Base-by-base conservation (phyloP, 2,329 filamentous ascomycete species). In the Aspergillus sp. region DNA sequence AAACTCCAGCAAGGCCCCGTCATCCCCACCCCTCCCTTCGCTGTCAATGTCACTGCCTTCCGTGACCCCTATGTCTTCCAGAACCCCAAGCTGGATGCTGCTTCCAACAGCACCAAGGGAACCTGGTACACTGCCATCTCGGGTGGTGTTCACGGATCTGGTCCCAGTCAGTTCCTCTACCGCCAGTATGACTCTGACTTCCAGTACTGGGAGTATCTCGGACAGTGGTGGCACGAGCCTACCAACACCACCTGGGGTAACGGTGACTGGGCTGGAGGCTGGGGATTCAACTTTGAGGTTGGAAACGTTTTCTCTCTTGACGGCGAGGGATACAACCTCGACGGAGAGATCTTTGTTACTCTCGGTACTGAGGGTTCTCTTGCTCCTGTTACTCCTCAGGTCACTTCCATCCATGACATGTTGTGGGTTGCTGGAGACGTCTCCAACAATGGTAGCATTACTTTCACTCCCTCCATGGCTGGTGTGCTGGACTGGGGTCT, bases 1-100 rank as follows among this genome's bases (percentile, higher is more conserved):
- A 59, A 75, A 43, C 70, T 74, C 39, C 64, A 57, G 9, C 65
- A 65, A 41, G 74, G 74, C 39, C 73, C 73, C 2, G 59, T 75
- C 43, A 70, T 76, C 43, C 59, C 62, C 5, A 12, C 33, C 4
- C 50, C 52, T 13, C 53, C 54, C 1, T 44, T 46, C 27, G 47
- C 41, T 6, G 7, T 48, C 7, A 44, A 53, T n/a, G 45, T 52
- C n/a, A 53, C 52, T 5, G 48, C 44, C 7, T 54, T 54, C 46
- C 50, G 50, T 27, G 52, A 54, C 33, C 52, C 52, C 6, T 54
- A 43, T 37, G 48, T 42, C 12, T 53, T 54, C 48, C 46, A 51
- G 8, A 53, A 44, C 26, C 30, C 44, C 1, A 9, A 42, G 3
- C 37, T 54, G 6, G 52, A 54, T 38, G 7, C 29, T 9, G 38